phyloP scores from a whole-genome alignment of 1,284 basidiomycete genomes.

The Phellopilus nigrolimitatus region DNA sequence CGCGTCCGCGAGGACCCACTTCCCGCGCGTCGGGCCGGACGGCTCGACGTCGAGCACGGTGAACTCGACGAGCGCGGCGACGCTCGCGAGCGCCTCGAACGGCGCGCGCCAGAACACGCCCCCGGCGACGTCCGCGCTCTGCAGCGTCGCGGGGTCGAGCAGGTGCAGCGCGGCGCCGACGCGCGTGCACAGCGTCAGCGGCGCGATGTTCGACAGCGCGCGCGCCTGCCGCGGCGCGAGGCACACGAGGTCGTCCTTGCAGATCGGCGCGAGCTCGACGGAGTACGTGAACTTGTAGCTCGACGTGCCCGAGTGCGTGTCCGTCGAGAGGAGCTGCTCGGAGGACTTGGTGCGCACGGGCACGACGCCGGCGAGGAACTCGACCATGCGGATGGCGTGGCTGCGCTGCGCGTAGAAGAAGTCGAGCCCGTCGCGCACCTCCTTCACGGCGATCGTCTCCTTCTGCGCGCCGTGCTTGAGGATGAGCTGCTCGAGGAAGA shows the following conservation, averaged over 20 bases:
- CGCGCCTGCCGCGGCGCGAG: conserved; percentile 82
- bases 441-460: conserved; percentile 90
- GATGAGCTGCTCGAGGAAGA: conserved; percentile 97
- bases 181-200: conserved; percentile 83
- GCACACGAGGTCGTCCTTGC: conserved; percentile 96
- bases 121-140: conserved; percentile 75
- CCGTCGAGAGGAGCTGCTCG: conserved; percentile 89
- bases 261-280: conserved; percentile 94
- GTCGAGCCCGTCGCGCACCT: conserved; percentile 92
- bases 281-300: conserved; percentile 99
- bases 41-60: conserved; percentile 93
- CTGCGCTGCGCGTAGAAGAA: conserved; percentile 93
- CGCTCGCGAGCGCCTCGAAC: conserved; percentile 78
- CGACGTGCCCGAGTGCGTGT: conserved; percentile 88
- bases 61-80: conserved; percentile 90
- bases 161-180: conserved; percentile 91
- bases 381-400: conserved; percentile 97
- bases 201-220: conserved; percentile 82
- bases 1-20: conserved; percentile 86
- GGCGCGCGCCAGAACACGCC: conserved; percentile 90
- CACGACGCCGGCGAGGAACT: conserved; percentile 86
- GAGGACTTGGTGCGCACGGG: conserved; percentile 88
- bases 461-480: conserved; percentile 96
- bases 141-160: conserved; percentile 85
- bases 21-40: conserved; percentile 63